These are phyloP conservation scores for Dactylonectria macrodidyma DNA, from an alignment of 2,329 filamentous ascomycete genomes.

Conservation along the genomic window DNA sequence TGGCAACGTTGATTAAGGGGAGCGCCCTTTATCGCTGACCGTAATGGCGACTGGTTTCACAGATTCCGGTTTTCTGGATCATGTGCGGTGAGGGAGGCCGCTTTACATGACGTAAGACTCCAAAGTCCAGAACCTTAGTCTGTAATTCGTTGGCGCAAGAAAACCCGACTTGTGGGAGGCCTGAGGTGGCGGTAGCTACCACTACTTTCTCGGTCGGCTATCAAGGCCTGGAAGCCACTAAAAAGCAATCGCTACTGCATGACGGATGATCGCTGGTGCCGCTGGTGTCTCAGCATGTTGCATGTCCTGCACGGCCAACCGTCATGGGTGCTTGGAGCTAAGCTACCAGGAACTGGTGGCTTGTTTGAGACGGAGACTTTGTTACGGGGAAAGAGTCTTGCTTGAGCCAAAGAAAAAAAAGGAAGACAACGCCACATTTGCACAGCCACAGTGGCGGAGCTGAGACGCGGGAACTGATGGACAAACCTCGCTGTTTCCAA, in stretches of 20 bases:
- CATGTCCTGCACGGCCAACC: neutral
- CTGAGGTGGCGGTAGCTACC: conserved; percentile 23
- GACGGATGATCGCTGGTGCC: conserved; percentile 12
- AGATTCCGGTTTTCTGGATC: conserved; percentile 28
- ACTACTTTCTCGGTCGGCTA: conserved; percentile 2
- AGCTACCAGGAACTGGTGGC: conserved; percentile 4
- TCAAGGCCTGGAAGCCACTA: conserved; percentile 14
- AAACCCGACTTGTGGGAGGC: conserved; percentile 17
- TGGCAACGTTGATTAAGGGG: conserved; percentile 16
- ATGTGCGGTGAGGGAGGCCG: conserved; percentile 27
- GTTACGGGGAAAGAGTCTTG: too few species aligned
- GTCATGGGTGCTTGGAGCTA: conserved; percentile 2
- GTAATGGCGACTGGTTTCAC: conserved; percentile 16
- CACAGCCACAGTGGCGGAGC: conserved; percentile 40
- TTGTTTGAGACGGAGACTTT: conserved; percentile 19
- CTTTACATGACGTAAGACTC: conserved; percentile 29
- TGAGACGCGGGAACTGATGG: neutral
- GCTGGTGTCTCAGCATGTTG: conserved; percentile 13
- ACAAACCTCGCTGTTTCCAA: conserved; percentile 26
- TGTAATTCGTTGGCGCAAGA: neutral
- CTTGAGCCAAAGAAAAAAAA: too few species aligned
- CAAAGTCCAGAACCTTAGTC: neutral
- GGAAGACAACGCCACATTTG: conserved; percentile 1
- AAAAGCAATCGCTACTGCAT: conserved; percentile 24
- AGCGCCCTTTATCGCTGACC: conserved; percentile 15